Conservation (phyloP, 2,329 filamentous ascomycete species). For the Ophiosphaerella korrae region DNA sequence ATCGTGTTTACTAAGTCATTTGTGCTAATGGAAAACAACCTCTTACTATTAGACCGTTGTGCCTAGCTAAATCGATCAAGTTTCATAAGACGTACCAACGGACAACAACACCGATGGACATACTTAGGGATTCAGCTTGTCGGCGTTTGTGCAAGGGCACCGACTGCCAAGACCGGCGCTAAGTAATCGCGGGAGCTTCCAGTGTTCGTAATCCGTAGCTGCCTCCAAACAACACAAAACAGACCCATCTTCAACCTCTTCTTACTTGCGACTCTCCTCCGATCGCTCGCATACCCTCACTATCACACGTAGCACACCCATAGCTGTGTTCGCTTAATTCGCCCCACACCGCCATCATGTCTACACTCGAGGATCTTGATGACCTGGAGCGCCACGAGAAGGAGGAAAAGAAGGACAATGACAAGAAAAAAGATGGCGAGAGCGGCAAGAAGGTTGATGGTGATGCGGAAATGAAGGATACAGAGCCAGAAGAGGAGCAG, state of each 20-base stretch:
- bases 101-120: too few species aligned
- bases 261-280: conserved; percentile 7
- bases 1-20: too few species aligned
- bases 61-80: too few species aligned
- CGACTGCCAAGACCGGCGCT: conserved; percentile 26
- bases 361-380: conserved; percentile 89
- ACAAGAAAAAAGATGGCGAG: conserved; percentile 59
- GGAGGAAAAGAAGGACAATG: conserved; percentile 68
- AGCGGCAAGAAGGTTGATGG: conserved; percentile 65
- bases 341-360: conserved; percentile 63
- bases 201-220: conserved; percentile 42
- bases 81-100: too few species aligned
- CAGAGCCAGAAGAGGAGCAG: conserved; percentile 69
- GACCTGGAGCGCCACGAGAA: conserved; percentile 81
- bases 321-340: conserved; percentile 5
- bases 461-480: conserved; percentile 92
- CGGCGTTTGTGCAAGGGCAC: background rate
- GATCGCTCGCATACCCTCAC: conserved; percentile 1
- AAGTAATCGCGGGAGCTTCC: conserved; percentile 31
- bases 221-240: conserved; percentile 36
- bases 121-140: background rate
- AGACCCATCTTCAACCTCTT: conserved; percentile 21
- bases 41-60: too few species aligned
- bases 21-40: too few species aligned
- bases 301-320: background rate